Base-by-base conservation (phyloP, 2,329 filamentous ascomycete species). In the Fusarium albosuccineum region DNA sequence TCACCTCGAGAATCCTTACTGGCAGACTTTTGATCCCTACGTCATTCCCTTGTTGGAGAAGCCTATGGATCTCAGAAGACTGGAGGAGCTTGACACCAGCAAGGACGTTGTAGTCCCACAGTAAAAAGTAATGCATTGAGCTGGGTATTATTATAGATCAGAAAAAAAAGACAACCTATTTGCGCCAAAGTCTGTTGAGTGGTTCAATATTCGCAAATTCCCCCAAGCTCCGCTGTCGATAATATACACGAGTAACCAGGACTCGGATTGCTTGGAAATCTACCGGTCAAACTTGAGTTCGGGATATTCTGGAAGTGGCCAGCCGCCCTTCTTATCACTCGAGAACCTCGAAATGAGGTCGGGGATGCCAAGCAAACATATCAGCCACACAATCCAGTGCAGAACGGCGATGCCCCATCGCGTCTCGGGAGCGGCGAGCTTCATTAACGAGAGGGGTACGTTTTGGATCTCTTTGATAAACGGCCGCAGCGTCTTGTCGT, bases 21-120 rank as follows among this genome's bases (percentile, higher is more conserved):
- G 89, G 89, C 86, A 91, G 81, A 92, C 90, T 1, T 92, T 93
- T 71, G 90, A 92, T 75, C 89, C 89, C 6, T 92, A 92, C 71
- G 90, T 93, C 30, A 82, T 88, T 48, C 91, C 91, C 3, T 75
- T 93, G 60, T 79, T 93, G 51, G 90, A 89, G 69, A 85, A 84
- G 75, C 83, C 86, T 9, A 92, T 92, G 89, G 91, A 93, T 75
- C 76, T 93, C 64, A 81, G 89, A 55, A 81, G 91, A 45, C 85
- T 87, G 66, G 87, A 92, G 76, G 91, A 93, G 78, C 77, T 91
- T 72, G 87, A 90, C 66, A 87, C 85, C 8, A 82, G 78, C 67
- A 80, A 82, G 72, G 81, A 82, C 30, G 82, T 83, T 8, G 78
- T 76, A 42, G 81, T 83, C 6, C 81, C 73, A 2, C 36, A 74